Percentiles rank a stretch among this genome's conserved stretches.
Conservation (phyloP, 2,329 filamentous ascomycete species). For the Pseudogymnoascus sp. region DNA sequence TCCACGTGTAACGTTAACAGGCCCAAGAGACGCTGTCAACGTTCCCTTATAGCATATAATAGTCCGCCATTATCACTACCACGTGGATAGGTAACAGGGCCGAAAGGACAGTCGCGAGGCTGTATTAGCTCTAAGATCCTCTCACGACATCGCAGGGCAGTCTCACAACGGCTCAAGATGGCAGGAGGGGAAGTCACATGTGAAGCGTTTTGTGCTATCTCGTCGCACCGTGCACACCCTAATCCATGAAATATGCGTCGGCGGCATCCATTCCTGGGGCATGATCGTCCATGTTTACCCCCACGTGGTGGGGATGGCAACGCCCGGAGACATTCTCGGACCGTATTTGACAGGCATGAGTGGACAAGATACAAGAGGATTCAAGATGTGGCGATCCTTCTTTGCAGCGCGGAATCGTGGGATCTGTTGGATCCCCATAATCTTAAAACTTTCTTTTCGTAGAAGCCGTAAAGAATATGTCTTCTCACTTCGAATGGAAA, state of each 20-base stretch:
- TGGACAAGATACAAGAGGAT: neutral
- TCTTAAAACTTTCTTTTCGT: constrained; percentile 6
- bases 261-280: neutral
- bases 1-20: constrained; percentile 6
- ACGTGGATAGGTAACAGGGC: constrained; percentile 1
- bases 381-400: neutral
- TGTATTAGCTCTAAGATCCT: neutral
- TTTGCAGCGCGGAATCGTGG: neutral
- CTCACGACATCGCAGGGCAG: neutral
- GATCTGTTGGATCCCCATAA: neutral
- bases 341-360: neutral
- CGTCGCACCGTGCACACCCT: neutral
- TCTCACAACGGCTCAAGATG: neutral
- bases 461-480: neutral
- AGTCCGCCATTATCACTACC: neutral
- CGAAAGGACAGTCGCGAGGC: constrained; percentile 4
- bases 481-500: neutral
- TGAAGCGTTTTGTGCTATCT: neutral
- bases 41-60: neutral
- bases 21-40: neutral
- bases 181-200: constrained; percentile 3
- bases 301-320: neutral
- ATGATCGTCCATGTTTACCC: neutral
- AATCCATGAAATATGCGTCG: neutral
- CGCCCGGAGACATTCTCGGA: neutral